Percentiles rank a stretch among this genome's conserved stretches.
Conservation (phyloP, 2,329 filamentous ascomycete species). For the Aspergillus awamori region DNA sequence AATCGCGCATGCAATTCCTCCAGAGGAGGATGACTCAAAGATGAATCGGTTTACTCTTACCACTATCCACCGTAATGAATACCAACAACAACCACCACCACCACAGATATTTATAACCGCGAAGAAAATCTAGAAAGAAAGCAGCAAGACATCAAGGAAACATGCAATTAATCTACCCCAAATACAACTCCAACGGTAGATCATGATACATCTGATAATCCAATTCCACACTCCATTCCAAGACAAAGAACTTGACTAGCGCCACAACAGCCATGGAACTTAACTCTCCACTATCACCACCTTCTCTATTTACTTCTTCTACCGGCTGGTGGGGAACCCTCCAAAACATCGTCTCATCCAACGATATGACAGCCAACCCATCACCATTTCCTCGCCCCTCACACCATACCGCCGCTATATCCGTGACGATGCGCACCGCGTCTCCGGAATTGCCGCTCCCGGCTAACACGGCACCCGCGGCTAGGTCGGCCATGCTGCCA, state of each 20-base stretch:
- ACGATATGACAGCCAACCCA: background rate
- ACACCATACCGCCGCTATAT: slow-evolving; percentile 2
- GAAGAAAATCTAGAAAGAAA: too few relatives aligned
- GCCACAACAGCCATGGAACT: slow-evolving; percentile 14
- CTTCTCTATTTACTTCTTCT: background rate
- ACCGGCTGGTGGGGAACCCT: background rate
- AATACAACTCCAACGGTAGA: slow-evolving; percentile 10
- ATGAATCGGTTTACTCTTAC: too few relatives aligned
- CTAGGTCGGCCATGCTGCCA: slow-evolving; percentile 8
- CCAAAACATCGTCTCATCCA: background rate
- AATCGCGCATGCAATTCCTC: too few relatives aligned
- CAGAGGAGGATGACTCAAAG: too few relatives aligned
- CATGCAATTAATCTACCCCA: background rate
- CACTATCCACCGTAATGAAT: too few relatives aligned
- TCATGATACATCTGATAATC: slow-evolving; percentile 18
- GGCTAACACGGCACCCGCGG: slow-evolving; percentile 13
- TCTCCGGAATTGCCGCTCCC: slow-evolving; percentile 16
- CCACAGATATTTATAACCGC: too few relatives aligned
- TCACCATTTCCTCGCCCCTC: background rate
- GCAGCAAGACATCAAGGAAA: too few relatives aligned
- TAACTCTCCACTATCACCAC: background rate
- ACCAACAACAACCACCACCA: too few relatives aligned
- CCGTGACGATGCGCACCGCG: slow-evolving; percentile 13
- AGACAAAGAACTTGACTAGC: slow-evolving; percentile 17
- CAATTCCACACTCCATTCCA: slow-evolving; percentile 17